phyloP scores from a whole-genome alignment of 2,329 filamentous ascomycete genomes.

The Monilinia aucupariae region DNA sequence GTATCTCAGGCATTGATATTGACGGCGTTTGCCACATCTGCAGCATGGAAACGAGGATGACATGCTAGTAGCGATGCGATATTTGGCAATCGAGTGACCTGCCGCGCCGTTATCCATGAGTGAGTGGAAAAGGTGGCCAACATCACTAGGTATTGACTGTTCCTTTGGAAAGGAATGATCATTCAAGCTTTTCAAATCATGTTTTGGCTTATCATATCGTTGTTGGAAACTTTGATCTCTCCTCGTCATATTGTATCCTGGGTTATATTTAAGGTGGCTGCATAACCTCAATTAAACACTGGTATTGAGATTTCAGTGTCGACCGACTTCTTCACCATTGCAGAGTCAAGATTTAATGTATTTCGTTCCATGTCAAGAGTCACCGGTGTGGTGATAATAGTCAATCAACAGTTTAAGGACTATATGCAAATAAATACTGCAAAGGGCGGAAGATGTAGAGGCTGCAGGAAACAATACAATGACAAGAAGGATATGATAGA shows the following conservation, averaged over 20 bases:
- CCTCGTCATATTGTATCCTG: background rate
- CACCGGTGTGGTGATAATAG: background rate
- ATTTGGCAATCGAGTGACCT: constrained; percentile 1
- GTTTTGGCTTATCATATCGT: background rate
- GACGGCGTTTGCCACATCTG: background rate
- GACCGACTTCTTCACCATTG: background rate
- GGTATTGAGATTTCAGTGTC: background rate
- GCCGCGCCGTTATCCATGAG: background rate
- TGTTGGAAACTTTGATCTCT: background rate
- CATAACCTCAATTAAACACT: background rate
- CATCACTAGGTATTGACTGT: background rate
- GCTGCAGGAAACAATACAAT: background rate
- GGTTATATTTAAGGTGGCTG: no score
- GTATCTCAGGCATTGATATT: background rate
- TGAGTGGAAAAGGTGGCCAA: no score
- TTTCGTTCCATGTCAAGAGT: no score
- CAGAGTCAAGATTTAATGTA: background rate
- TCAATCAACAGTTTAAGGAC: no score
- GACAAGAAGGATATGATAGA: background rate
- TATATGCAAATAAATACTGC: background rate
- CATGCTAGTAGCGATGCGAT: background rate
- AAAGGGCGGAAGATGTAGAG: background rate
- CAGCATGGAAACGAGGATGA: background rate
- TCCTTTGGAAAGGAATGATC: no score
- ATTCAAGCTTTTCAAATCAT: background rate